phyloP scores from a whole-genome alignment of 768 basidiomycete species.

The Clitopilus passeckerianus region DNA sequence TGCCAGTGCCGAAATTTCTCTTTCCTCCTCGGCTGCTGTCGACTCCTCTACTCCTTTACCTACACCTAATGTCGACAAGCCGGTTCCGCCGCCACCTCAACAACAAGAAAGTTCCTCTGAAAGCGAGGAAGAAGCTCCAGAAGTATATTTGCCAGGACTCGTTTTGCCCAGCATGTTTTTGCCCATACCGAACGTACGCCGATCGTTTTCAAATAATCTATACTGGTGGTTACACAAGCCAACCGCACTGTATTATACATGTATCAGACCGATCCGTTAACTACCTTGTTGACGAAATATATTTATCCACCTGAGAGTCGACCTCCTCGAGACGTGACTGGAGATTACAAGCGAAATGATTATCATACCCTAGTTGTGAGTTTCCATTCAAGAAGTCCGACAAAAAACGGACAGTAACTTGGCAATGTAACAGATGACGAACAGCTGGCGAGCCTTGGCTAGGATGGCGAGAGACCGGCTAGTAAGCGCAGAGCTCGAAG shows the following conservation, averaged over 20 bases:
- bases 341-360: constrained; percentile 70
- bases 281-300: constrained; percentile 79
- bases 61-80: constrained; percentile 46
- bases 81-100: constrained; percentile 45
- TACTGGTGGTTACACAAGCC: constrained; percentile 59
- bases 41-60: constrained; percentile 19
- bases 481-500: constrained; percentile 64
- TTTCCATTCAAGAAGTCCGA: constrained; percentile 15
- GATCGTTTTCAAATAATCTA: constrained; percentile 41
- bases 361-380: constrained; percentile 80
- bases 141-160: constrained; percentile 65
- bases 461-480: constrained; percentile 79
- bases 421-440: constrained; percentile 59
- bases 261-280: constrained; percentile 79
- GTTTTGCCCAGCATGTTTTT: constrained; percentile 76
- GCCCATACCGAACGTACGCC: constrained; percentile 86
- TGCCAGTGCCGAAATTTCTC: constrained; percentile 34
- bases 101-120: constrained; percentile 24
- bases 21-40: constrained; percentile 26
- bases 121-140: constrained; percentile 48
- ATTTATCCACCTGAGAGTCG: constrained; percentile 72
- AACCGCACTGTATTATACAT: constrained; percentile 37
- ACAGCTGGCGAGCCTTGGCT: constrained; percentile 84
- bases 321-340: constrained; percentile 66
- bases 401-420: constrained; percentile 12